A percentile compares a stretch with the other conserved stretches of the same genome.
Evolutionary conservation across 352 stramenopile genomes (phyloP).

Genomic region (Phytopythium kandeliae): DNA sequence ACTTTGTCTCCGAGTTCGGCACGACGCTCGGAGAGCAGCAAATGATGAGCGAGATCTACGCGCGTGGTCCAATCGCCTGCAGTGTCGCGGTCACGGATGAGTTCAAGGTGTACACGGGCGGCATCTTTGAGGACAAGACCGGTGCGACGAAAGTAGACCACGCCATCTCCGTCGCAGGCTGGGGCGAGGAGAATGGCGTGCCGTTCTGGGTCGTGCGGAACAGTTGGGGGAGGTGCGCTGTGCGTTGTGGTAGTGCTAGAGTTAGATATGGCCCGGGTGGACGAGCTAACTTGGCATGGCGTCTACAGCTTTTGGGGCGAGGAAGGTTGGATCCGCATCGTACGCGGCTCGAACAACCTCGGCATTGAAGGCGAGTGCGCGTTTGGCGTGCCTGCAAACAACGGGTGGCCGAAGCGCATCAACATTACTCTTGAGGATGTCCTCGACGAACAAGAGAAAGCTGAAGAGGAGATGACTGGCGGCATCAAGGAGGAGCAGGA

Average conservation of each 20-base stretch:
- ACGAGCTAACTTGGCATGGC: conserved; percentile 6
- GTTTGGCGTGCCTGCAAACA: conserved; percentile 86
- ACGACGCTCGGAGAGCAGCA: conserved; percentile 84
- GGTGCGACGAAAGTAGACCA: conserved; percentile 73
- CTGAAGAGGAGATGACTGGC: conserved; percentile 9
- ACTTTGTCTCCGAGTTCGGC: conserved; percentile 94
- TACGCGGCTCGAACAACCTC: conserved; percentile 90
- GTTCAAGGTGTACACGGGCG: conserved; percentile 91
- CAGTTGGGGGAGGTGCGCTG: conserved; percentile 70
- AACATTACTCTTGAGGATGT: conserved; percentile 9
- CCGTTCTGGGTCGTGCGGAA: conserved; percentile 97
- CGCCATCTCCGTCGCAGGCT: conserved; percentile 95
- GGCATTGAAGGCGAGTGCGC: conserved; percentile 92
- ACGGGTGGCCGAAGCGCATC: conserved; percentile 63
- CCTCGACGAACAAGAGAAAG: background rate
- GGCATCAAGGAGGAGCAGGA: background rate
- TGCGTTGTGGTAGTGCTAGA: background rate
- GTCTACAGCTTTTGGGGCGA: conserved; percentile 88
- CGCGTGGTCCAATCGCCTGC: conserved; percentile 92
- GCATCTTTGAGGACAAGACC: conserved; percentile 91
- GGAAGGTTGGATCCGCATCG: conserved; percentile 93
- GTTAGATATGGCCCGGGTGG: background rate
- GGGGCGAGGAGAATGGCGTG: conserved; percentile 84
- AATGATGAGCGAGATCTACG: conserved; percentile 97
- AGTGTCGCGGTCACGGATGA: conserved; percentile 89